Percentiles rank a stretch among this genome's conserved stretches.
phyloP scores from a whole-genome alignment of 2,329 filamentous ascomycete genomes.

The Lecanicillium sp. region DNA sequence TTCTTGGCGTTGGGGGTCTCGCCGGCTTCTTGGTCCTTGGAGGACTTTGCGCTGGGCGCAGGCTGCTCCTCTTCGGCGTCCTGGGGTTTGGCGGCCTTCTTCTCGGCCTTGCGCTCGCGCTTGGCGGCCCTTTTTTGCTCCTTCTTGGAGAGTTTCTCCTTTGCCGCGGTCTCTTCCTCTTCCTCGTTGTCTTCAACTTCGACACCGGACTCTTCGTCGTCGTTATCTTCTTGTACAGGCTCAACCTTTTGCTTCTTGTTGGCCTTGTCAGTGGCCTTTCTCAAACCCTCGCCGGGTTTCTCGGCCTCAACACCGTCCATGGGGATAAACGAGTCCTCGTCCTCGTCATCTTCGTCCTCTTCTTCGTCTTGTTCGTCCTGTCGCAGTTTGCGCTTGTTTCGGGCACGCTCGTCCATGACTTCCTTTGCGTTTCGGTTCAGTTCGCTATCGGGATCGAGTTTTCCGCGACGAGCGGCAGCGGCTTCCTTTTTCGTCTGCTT shows the following conservation, averaged over 20 bases:
- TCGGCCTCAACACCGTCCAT: conserved; percentile 53
- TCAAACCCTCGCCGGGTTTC: conserved; percentile 59
- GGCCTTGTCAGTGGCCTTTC: conserved; percentile 37
- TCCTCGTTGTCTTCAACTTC: conserved; percentile 39
- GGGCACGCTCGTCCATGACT: conserved; percentile 74
- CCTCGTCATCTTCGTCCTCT: conserved; percentile 33
- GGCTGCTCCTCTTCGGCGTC: conserved; percentile 26
- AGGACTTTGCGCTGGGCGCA: conserved; percentile 1
- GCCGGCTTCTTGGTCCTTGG: conserved; percentile 30
- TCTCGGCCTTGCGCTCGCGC: conserved; percentile 22
- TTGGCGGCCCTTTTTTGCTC: conserved; percentile 43
- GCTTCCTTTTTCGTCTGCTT: conserved; percentile 93
- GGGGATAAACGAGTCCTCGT: conserved; percentile 36
- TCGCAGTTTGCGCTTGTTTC: conserved; percentile 74
- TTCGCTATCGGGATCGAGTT: conserved; percentile 83
- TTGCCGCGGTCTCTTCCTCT: conserved; percentile 31
- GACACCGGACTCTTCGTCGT: conserved; percentile 17
- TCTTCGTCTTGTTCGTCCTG: conserved; percentile 50
- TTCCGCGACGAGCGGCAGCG: conserved; percentile 74
- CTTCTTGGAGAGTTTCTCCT: conserved; percentile 42
- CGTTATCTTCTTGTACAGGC: conserved; percentile 21
- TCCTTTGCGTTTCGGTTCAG: conserved; percentile 80
- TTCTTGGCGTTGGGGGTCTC: conserved; percentile 24
- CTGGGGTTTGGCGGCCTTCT: conserved; percentile 39
- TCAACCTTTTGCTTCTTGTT: conserved; percentile 51